A percentile compares a stretch with the other conserved stretches of the same genome.
Evolutionary conservation across 768 basidiomycete genomes (phyloP).

Genomic region (Russula foetens): DNA sequence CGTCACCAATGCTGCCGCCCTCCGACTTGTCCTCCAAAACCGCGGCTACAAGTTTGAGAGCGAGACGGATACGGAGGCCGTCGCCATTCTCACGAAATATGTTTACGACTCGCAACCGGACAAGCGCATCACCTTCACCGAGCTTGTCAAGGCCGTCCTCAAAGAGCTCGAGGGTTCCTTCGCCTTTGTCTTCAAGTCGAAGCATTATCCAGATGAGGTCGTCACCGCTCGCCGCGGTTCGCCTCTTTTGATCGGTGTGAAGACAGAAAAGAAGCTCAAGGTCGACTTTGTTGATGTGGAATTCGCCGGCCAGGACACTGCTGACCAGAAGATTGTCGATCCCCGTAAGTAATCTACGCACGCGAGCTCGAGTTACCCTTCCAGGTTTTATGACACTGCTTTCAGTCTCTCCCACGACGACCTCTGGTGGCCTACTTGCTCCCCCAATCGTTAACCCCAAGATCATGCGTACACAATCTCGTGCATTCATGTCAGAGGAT

Average conservation of each 20-base stretch:
- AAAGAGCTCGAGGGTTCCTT: constrained; percentile 99
- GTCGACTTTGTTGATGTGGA: constrained; percentile 99
- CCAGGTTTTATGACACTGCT: constrained; percentile 28
- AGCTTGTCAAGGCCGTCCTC: constrained; percentile 88
- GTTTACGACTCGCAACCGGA: constrained; percentile 88
- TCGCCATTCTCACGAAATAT: constrained; percentile 93
- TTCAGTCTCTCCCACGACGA: constrained; percentile 33
- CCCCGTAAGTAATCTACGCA: constrained; percentile 30
- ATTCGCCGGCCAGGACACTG: constrained; percentile 67
- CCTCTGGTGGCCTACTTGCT: constrained; percentile 57
- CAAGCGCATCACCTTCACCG: constrained; percentile 81
- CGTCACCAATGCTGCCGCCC: constrained; percentile 87
- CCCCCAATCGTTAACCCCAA: constrained; percentile 62
- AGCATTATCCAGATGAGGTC: constrained; percentile 91
- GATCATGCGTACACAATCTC: constrained; percentile 87
- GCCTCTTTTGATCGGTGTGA: constrained; percentile 93
- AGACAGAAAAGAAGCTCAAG: constrained; percentile 99
- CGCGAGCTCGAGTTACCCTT: background rate
- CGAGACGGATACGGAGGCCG: constrained; percentile 97
- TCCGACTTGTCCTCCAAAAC: constrained; percentile 90
- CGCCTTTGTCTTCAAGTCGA: constrained; percentile 97
- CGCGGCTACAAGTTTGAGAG: constrained; percentile 90
- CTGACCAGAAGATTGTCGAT: constrained; percentile 37
- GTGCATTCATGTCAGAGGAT: constrained; percentile 98
- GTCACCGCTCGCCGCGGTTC: constrained; percentile 96